These are phyloP conservation scores for Eustoma russellianum DNA, from an alignment of 257 asterid genomes.

Conservation along the genomic window DNA sequence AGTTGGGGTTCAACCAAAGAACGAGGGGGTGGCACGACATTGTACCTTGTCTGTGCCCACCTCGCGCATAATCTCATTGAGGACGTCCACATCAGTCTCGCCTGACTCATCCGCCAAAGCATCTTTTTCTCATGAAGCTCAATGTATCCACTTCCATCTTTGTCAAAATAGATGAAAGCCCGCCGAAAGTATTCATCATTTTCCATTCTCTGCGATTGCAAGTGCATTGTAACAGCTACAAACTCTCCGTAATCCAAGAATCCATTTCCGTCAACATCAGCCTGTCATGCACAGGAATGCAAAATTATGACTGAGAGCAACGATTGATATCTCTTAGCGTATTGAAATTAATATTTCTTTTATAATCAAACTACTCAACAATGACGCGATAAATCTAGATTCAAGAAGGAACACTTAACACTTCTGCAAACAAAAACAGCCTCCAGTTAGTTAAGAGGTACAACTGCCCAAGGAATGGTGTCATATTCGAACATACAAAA, in stretches of 20 bases:
- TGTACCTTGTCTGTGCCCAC: constrained; percentile 87
- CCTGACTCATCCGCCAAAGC: constrained; percentile 73
- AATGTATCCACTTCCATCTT: constrained; percentile 68
- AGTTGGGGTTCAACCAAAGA: too few relatives aligned
- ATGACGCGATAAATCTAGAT: too few relatives aligned
- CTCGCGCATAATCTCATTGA: constrained; percentile 70
- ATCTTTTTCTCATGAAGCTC: constrained; percentile 73
- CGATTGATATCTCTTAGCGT: too few relatives aligned
- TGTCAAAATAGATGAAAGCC: constrained; percentile 77
- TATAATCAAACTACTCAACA: too few relatives aligned
- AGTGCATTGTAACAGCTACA: constrained; percentile 89
- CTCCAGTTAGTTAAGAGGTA: too few relatives aligned
- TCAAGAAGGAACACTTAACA: too few relatives aligned
- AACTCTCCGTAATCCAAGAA: constrained; percentile 86
- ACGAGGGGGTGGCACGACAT: too few relatives aligned
- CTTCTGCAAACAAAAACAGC: too few relatives aligned
- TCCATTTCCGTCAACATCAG: constrained; percentile 92
- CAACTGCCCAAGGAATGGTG: too few relatives aligned
- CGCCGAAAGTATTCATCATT: constrained; percentile 73
- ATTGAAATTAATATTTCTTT: too few relatives aligned
- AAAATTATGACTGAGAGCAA: too few relatives aligned
- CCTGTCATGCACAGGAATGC: constrained; percentile 24
- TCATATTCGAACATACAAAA: too few relatives aligned
- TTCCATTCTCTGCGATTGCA: constrained; percentile 83
- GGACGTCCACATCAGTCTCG: constrained; percentile 46